phyloP scores from a whole-genome alignment of 768 basidiomycete species.

The Cyathus striatus region DNA sequence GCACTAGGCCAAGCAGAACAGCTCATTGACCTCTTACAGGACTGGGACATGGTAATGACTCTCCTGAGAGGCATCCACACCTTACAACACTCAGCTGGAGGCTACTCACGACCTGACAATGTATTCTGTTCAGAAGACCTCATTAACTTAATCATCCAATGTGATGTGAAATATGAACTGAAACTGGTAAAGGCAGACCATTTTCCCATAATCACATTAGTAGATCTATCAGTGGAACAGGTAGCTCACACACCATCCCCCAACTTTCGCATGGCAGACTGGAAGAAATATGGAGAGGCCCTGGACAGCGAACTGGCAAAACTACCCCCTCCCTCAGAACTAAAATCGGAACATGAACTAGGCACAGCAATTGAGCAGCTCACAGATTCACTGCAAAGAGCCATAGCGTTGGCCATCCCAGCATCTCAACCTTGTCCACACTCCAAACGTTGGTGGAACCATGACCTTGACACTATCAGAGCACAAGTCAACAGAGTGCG shows the following conservation, averaged over 20 bases:
- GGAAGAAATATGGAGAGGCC: slow-evolving; percentile 15
- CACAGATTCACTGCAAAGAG: slow-evolving; percentile 4
- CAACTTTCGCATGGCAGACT: slow-evolving; percentile 13
- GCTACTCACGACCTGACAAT: too few relatives aligned
- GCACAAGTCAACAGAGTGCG: slow-evolving; percentile 10
- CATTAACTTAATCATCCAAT: slow-evolving; percentile 13
- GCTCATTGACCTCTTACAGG: too few relatives aligned
- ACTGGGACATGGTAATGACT: too few relatives aligned
- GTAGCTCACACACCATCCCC: background rate
- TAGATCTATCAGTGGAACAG: slow-evolving; percentile 14
- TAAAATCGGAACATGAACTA: background rate
- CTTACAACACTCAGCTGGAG: too few relatives aligned
- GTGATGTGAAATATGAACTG: slow-evolving; percentile 12
- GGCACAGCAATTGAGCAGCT: background rate
- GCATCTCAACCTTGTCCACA: slow-evolving; percentile 31
- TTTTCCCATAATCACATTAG: slow-evolving; percentile 24
- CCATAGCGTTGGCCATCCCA: slow-evolving; percentile 3
- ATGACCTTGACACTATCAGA: slow-evolving; percentile 15
- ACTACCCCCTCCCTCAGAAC: background rate
- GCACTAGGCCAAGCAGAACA: too few relatives aligned
- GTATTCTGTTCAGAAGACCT: slow-evolving; percentile 25
- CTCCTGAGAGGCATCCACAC: too few relatives aligned
- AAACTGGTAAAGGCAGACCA: slow-evolving; percentile 30
- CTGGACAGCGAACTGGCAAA: slow-evolving; percentile 12
- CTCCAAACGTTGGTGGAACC: slow-evolving; percentile 24